These are phyloP conservation scores for Sporothrix dimorphospora DNA, from an alignment of 2,329 filamentous ascomycete species.

Conservation along the genomic window DNA sequence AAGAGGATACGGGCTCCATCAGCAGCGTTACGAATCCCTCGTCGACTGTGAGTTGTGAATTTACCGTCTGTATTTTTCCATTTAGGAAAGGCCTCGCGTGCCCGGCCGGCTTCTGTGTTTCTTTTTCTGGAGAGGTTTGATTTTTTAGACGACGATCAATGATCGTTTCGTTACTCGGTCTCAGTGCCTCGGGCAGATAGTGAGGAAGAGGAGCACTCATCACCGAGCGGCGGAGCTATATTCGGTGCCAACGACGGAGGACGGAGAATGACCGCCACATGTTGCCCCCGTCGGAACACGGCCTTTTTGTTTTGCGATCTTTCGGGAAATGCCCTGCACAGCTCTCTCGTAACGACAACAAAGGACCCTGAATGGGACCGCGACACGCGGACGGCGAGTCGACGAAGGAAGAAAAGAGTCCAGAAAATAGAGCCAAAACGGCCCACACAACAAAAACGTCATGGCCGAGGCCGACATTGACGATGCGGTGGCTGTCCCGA, in stretches of 20 bases:
- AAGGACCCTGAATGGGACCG: neutral
- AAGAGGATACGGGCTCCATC: conserved; percentile 16
- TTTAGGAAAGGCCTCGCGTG: conserved; percentile 29
- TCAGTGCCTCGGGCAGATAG: neutral
- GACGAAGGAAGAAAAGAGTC: neutral
- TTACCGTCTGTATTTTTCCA: neutral
- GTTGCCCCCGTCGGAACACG: conserved; percentile 13
- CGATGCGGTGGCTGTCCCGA: neutral
- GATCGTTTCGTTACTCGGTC: neutral
- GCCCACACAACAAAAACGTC: conserved; percentile 2
- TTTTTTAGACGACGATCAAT: neutral
- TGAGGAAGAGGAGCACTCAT: neutral
- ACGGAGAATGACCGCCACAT: neutral
- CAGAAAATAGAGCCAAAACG: neutral
- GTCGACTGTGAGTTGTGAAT: neutral
- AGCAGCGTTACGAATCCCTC: neutral
- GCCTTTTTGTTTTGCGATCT: neutral
- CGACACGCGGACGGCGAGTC: neutral
- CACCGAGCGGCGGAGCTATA: conserved; percentile 10
- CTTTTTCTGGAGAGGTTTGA: neutral
- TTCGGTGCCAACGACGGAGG: neutral
- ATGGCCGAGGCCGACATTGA: conserved; percentile 19
- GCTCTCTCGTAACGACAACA: neutral
- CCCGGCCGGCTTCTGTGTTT: neutral
- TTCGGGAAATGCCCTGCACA: neutral